phyloP scores from a whole-genome alignment of 2,329 filamentous ascomycete species.

The Fusarium nurragi region DNA sequence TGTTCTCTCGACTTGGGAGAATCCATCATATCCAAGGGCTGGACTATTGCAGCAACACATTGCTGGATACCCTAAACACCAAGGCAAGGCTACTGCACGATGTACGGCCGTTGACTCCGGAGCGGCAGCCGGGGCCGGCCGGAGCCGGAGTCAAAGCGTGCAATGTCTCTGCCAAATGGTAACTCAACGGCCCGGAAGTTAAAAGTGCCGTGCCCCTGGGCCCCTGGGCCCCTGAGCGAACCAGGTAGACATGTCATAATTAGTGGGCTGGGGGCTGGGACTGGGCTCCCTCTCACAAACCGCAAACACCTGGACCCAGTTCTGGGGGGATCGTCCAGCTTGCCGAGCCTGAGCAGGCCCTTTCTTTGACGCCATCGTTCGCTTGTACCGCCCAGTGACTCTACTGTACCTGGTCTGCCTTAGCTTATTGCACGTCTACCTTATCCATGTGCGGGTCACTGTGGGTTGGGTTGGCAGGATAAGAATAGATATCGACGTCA shows the following conservation, averaged over 20 bases:
- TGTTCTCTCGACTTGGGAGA: not conserved
- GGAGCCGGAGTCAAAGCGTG: conserved; percentile 18
- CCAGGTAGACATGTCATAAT: not conserved
- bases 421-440: no score
- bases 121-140: not conserved
- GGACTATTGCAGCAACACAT: not conserved
- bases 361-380: conserved; percentile 34
- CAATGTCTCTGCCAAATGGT: conserved; percentile 16
- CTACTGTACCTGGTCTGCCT: conserved; percentile 10
- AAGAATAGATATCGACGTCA: conserved; percentile 40
- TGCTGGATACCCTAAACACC: conserved; percentile 8
- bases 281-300: conserved; percentile 6
- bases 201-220: conserved; percentile 8
- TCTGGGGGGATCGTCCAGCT: conserved; percentile 40
- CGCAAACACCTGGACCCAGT: conserved; percentile 14
- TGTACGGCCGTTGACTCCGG: not conserved
- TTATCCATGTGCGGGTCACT: conserved; percentile 18
- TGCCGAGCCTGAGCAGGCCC: conserved; percentile 21
- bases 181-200: conserved; percentile 36
- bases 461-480: conserved; percentile 15
- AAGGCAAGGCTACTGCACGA: not conserved
- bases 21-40: not conserved
- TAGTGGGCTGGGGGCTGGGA: not conserved
- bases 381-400: conserved; percentile 24
- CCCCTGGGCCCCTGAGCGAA: not conserved